phyloP scores from a whole-genome alignment of 2,329 filamentous ascomycete genomes.

The Apiospora kogelbergensis region DNA sequence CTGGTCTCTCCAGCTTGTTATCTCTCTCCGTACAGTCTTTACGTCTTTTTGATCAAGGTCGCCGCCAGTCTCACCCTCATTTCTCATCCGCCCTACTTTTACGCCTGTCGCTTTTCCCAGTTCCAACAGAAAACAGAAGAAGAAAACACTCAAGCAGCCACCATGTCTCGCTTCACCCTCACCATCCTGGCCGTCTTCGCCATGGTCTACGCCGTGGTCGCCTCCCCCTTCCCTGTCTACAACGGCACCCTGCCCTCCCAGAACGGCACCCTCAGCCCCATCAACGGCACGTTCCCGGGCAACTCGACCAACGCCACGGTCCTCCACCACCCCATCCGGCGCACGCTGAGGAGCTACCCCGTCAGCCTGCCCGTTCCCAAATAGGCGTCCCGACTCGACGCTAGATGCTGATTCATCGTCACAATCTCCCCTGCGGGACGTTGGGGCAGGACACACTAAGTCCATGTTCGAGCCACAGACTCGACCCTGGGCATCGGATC shows the following conservation, averaged over 20 bases:
- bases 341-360: slow-evolving; percentile 1
- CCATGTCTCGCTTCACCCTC: slow-evolving; percentile 8
- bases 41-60: background rate
- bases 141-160: background rate
- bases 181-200: slow-evolving; percentile 9
- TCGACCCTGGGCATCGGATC: background rate
- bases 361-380: background rate
- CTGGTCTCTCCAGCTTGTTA: background rate
- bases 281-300: background rate
- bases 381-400: background rate
- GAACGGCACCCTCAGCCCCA: background rate
- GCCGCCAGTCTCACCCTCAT: background rate
- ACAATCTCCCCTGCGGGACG: background rate
- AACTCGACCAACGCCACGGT: background rate
- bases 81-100: background rate
- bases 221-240: background rate
- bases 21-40: background rate
- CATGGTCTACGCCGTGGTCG: slow-evolving; percentile 2
- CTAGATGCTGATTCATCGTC: background rate
- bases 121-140: background rate
- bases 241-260: background rate
- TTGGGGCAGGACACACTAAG: background rate
- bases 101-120: background rate
- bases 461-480: background rate
- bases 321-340: background rate